Evolutionary conservation across 2,329 filamentous ascomycete species (phyloP).

Genomic region (Neofusicoccum kwambonambiense): DNA sequence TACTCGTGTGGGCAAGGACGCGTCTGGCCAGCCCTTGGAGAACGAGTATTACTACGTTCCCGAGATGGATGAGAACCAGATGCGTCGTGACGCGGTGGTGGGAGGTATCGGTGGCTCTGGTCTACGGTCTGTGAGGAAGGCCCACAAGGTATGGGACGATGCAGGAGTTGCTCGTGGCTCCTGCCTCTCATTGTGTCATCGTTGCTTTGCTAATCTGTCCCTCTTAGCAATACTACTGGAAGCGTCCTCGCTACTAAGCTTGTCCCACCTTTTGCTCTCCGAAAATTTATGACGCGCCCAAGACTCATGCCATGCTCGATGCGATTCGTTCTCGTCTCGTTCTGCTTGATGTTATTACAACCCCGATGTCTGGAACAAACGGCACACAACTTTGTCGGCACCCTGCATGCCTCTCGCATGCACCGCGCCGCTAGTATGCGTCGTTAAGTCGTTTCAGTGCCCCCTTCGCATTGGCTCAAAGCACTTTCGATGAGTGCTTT

Average conservation of each 20-base stretch:
- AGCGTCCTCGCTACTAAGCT: slow-evolving; percentile 52
- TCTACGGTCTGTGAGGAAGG: slow-evolving; percentile 84
- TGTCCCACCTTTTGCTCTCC: neutral
- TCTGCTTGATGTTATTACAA: neutral
- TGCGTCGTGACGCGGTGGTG: slow-evolving; percentile 77
- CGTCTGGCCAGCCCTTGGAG: slow-evolving; percentile 87
- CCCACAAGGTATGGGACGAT: slow-evolving; percentile 79
- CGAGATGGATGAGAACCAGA: slow-evolving; percentile 77
- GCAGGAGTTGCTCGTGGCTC: neutral
- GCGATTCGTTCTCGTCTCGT: neutral
- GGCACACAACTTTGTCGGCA: neutral
- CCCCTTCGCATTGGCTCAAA: neutral
- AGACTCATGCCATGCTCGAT: neutral
- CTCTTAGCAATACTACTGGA: slow-evolving; percentile 69
- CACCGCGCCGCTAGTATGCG: neutral
- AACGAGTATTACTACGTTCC: slow-evolving; percentile 97
- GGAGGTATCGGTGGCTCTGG: slow-evolving; percentile 86
- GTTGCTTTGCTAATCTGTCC: neutral
- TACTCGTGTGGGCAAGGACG: slow-evolving; percentile 87
- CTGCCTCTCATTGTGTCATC: slow-evolving; percentile 20
- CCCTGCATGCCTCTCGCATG: neutral
- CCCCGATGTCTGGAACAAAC: neutral
- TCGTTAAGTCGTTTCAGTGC: too few relatives aligned
- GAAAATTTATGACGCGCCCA: neutral
- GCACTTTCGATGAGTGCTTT: neutral